Percentiles rank a stretch among this genome's conserved stretches.
These are phyloP conservation scores for Cucumis cinereus DNA, from an alignment of 306 rosid species.

Conservation along the genomic window DNA sequence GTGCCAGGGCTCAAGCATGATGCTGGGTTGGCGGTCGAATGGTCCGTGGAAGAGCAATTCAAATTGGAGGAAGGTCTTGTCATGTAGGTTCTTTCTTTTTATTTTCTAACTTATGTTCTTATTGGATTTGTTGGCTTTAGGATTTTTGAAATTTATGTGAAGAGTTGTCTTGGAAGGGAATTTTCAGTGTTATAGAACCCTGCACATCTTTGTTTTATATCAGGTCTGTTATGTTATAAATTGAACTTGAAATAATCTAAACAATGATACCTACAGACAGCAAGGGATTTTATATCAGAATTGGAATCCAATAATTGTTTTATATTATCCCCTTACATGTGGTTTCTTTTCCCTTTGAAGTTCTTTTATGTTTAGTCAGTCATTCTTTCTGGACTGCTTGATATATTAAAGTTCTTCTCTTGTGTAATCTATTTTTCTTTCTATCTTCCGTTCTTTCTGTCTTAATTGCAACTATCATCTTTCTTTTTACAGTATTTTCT, in stretches of 20 bases:
- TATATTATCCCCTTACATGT: neutral
- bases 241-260: neutral
- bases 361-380: neutral
- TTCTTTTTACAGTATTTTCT: constrained; percentile 12
- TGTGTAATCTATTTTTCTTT: neutral
- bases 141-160: neutral
- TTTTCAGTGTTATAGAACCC: neutral
- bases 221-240: neutral
- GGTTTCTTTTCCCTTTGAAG: neutral
- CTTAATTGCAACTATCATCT: neutral
- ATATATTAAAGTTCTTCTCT: neutral
- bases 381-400: neutral
- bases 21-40: constrained; percentile 83
- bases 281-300: neutral
- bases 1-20: constrained; percentile 90
- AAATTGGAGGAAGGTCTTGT: constrained; percentile 74
- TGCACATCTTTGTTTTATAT: neutral
- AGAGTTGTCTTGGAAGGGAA: neutral
- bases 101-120: neutral
- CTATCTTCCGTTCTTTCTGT: neutral
- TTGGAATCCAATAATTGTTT: neutral
- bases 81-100: constrained; percentile 39
- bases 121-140: neutral
- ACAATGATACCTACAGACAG: neutral
- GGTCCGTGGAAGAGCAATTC: constrained; percentile 89